These are phyloP conservation scores for Phytophthora hybrid DNA, from an alignment of 352 stramenopile species.

Conservation along the genomic window DNA sequence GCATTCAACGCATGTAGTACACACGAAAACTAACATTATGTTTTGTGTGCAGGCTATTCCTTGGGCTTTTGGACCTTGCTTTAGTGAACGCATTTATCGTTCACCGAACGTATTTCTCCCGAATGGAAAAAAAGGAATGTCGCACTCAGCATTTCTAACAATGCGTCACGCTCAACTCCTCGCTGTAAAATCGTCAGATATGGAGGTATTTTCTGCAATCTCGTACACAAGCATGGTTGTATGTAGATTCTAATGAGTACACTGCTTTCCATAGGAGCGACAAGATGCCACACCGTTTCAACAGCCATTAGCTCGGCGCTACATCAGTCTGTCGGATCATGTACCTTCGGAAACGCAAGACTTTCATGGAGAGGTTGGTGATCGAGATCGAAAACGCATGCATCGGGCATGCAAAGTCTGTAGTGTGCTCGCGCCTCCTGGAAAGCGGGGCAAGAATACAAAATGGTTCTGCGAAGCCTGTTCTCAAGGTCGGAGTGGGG, in stretches of 20 bases:
- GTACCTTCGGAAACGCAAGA: not conserved
- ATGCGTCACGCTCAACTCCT: not conserved
- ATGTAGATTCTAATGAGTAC: too few relatives aligned
- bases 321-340: not conserved
- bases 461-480: not conserved
- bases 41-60: not conserved
- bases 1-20: too few relatives aligned
- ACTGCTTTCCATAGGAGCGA: too few relatives aligned
- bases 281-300: too few relatives aligned
- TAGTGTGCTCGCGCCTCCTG: not conserved
- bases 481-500: too few relatives aligned
- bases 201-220: not conserved
- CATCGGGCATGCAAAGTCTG: not conserved
- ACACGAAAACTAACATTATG: not conserved
- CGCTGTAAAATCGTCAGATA: not conserved
- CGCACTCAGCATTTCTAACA: not conserved
- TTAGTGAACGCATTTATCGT: conserved; percentile 3
- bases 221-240: too few relatives aligned
- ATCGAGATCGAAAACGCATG: not conserved
- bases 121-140: not conserved
- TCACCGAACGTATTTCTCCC: not conserved
- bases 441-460: conserved; percentile 1
- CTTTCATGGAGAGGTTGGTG: conserved; percentile 1
- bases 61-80: not conserved
- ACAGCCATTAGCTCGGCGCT: too few relatives aligned